Percentiles rank a stretch among this genome's conserved stretches.
Conservation (phyloP, 805 yeast genomes). For the Spencermartinsiella europaea region DNA sequence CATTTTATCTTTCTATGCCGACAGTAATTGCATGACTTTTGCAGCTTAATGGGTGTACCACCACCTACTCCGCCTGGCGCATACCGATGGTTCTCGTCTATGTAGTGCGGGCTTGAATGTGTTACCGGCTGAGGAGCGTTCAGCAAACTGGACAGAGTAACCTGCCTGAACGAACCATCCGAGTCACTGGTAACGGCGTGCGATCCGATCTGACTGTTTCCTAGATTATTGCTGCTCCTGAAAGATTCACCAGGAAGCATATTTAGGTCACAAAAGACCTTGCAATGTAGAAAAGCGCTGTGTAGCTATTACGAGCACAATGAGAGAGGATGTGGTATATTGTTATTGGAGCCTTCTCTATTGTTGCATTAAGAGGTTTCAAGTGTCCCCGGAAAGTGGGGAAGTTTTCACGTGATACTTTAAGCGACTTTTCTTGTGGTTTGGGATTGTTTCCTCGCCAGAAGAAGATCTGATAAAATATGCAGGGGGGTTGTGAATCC, state of each 20-base stretch:
- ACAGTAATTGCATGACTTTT: conserved; percentile 18
- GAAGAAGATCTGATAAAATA: too few relatives aligned
- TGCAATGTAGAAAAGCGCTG: too few relatives aligned
- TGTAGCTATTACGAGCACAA: too few relatives aligned
- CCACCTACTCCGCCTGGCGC: conserved; percentile 1
- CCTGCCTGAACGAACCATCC: neutral
- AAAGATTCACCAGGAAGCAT: neutral
- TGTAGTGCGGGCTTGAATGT: neutral
- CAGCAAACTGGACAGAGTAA: neutral
- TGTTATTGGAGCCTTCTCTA: too few relatives aligned
- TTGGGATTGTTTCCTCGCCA: too few relatives aligned
- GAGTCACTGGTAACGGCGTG: neutral
- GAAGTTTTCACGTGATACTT: too few relatives aligned
- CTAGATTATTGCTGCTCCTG: neutral
- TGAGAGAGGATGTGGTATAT: too few relatives aligned
- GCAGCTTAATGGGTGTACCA: conserved; percentile 4
- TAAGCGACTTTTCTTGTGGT: too few relatives aligned
- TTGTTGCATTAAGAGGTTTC: too few relatives aligned
- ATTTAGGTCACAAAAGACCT: neutral
- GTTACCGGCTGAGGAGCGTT: neutral
- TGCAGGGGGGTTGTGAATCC: too few relatives aligned
- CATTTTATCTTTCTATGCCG: conserved; percentile 19
- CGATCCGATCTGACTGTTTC: neutral
- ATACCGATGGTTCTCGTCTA: neutral
- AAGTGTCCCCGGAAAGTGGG: too few relatives aligned